These are phyloP conservation scores for Apophysomyces sp. DNA, from an alignment of 371 early-diverging fungal genomes.

Conservation along the genomic window DNA sequence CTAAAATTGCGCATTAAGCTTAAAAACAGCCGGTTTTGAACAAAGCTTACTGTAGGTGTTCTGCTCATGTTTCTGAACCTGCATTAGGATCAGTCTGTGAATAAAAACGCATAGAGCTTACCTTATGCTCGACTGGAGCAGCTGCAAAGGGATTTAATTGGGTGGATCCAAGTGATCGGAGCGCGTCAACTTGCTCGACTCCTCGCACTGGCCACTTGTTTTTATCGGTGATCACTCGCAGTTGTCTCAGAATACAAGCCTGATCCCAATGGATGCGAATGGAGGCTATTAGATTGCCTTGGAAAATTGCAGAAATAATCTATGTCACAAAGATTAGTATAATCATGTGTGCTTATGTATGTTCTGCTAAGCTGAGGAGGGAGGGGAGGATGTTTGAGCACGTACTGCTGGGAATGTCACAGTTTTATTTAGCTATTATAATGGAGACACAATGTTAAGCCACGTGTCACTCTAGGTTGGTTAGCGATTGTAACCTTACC, in stretches of 20 bases:
- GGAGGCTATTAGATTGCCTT: constrained; percentile 23
- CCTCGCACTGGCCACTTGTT: constrained; percentile 38
- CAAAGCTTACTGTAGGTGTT: background rate
- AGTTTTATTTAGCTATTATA: background rate
- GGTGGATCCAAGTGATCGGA: constrained; percentile 17
- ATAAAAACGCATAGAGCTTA: background rate
- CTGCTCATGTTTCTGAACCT: constrained; percentile 3
- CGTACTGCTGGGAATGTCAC: constrained; percentile 5
- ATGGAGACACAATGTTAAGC: background rate
- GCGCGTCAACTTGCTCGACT: constrained; percentile 28
- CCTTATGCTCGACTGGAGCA: constrained; percentile 4
- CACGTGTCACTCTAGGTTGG: background rate
- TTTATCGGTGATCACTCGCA: constrained; percentile 31
- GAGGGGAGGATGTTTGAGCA: background rate
- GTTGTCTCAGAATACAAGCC: constrained; percentile 41
- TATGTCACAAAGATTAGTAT: constrained; percentile 4
- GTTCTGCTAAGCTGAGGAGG: background rate
- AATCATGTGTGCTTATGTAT: background rate
- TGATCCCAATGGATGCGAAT: constrained; percentile 49
- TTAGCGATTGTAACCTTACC: constrained; percentile 13
- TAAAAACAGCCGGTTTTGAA: background rate
- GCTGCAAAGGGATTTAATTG: constrained; percentile 21
- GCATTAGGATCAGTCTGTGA: background rate
- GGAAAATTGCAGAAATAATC: constrained; percentile 41
- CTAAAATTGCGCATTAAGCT: constrained; percentile 10